Conservation (phyloP, 2,329 filamentous ascomycete species). For the Sphaerulina musiva region DNA sequence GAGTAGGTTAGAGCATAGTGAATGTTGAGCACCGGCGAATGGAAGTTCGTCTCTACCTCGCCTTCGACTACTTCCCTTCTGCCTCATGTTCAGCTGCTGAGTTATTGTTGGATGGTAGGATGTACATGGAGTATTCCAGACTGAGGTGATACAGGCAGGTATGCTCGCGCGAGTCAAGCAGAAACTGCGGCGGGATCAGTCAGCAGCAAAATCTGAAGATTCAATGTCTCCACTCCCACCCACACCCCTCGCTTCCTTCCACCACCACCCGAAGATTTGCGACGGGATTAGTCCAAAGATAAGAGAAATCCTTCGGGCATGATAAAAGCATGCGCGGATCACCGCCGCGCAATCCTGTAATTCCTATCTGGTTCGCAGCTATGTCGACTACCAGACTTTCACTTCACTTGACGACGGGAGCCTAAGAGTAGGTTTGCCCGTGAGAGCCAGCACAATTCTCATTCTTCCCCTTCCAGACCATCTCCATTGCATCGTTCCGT, state of each 20-base stretch:
- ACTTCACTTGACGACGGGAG: neutral
- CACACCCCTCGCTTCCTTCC: too few species aligned
- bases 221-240: too few species aligned
- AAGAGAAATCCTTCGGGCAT: neutral
- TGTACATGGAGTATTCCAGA: too few species aligned
- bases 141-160: too few species aligned
- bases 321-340: slow-evolving; percentile 9
- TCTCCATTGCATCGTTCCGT: neutral
- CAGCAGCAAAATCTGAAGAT: too few species aligned
- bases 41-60: neutral
- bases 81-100: neutral
- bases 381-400: too few species aligned
- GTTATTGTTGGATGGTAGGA: neutral
- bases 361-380: neutral
- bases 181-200: too few species aligned
- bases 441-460: neutral
- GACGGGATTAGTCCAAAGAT: neutral
- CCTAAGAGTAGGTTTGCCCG: neutral
- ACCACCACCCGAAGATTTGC: neutral
- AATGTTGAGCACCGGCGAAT: neutral
- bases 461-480: neutral
- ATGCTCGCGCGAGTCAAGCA: too few species aligned
- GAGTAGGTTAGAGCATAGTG: neutral
- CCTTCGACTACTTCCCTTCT: neutral
- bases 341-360: neutral